Percentiles rank a stretch among this genome's conserved stretches.
phyloP scores from a whole-genome alignment of 1,139 yeast species.

The Diutina scorzettiae region DNA sequence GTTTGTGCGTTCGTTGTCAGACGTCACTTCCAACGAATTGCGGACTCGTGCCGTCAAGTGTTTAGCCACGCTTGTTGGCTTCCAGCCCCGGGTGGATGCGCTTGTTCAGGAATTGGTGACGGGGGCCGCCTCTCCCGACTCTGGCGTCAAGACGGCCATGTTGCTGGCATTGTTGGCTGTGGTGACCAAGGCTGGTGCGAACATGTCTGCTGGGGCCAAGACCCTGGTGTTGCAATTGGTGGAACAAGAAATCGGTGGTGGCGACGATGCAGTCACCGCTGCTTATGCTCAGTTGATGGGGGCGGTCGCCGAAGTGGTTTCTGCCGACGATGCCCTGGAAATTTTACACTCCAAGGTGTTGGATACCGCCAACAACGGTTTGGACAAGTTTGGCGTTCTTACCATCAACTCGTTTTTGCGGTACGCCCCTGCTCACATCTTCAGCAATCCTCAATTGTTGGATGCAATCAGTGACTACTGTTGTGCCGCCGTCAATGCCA shows the following conservation, averaged over 20 bases:
- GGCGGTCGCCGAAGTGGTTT: conserved; percentile 48
- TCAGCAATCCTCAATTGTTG: conserved; percentile 32
- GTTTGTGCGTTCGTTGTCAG: conserved; percentile 83
- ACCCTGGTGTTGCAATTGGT: conserved; percentile 59
- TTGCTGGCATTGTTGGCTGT: conserved; percentile 78
- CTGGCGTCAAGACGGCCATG: conserved; percentile 77
- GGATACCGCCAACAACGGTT: conserved; percentile 20
- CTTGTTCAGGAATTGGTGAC: conserved; percentile 71
- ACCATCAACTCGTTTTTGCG: conserved; percentile 72
- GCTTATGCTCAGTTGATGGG: conserved; percentile 75
- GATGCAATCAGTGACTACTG: conserved; percentile 38
- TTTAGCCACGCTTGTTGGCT: conserved; percentile 71
- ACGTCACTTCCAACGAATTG: conserved; percentile 57
- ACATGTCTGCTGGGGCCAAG: conserved; percentile 67
- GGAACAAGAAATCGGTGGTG: conserved; percentile 48
- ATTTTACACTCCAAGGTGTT: conserved; percentile 55
- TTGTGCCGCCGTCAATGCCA: conserved; percentile 31
- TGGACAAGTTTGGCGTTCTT: conserved; percentile 49
- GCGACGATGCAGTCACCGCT: conserved; percentile 37
- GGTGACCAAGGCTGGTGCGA: conserved; percentile 65
- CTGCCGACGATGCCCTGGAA: conserved; percentile 49
- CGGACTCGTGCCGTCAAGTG: conserved; percentile 87
- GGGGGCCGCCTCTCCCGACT: conserved; percentile 50
- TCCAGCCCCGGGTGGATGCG: conserved; percentile 92
- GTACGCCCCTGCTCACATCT: conserved; percentile 57